Evolutionary conservation across 2,329 filamentous ascomycete genomes (phyloP), one percentile per base, ranked within the genome.

Genomic region (Botrytis paeoniae): DNA sequence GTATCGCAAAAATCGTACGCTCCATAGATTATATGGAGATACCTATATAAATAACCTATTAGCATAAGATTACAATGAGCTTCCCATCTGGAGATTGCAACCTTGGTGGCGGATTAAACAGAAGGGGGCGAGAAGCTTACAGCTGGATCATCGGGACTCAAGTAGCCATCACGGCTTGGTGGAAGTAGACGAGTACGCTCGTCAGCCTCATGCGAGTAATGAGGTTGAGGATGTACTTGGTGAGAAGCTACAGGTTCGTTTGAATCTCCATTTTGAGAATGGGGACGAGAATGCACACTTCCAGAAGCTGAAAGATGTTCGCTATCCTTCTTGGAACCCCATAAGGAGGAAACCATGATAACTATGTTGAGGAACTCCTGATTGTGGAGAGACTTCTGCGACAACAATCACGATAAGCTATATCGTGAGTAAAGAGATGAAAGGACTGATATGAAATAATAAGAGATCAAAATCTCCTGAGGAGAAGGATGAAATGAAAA

Each of bases 11-110:
- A 92, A 88, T 29, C 96, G 91, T 68, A 99, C 92, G 74, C 90
- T 93, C 92, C 94, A 97, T 54, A 98, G 88, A 79, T 99, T 99
- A 84, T 98, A 98, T 0, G 96, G 96, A 4, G 94, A 93, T 37
- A 93, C 91, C 80, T 81, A 59, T n/a, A 16, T 43, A 29, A 8
- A 22, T 20, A 29, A 32, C 63, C 14, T 35, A 65, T 64, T 62
- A 51, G 20, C 16, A 41, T 41, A 37, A 57, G 25, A 6, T 41
- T 29, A 39, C n/a, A 20, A 54, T 68, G 4, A 32, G 16, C 9
- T 6, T n/a, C 1, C 48, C n/a, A 20, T 32, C 18, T n/a, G 18
- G 54, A 3, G 32, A 29, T 71, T 20, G 32, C 37, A 22, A 45
- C 39, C 18, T 41, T 20, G 29, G 14, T 61, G 54, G 35, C 14